A percentile compares a stretch with the other conserved stretches of the same genome.
Evolutionary conservation across 148 eudicot genomes (phyloP).

Genomic region (Rhododendron williamsianum): DNA sequence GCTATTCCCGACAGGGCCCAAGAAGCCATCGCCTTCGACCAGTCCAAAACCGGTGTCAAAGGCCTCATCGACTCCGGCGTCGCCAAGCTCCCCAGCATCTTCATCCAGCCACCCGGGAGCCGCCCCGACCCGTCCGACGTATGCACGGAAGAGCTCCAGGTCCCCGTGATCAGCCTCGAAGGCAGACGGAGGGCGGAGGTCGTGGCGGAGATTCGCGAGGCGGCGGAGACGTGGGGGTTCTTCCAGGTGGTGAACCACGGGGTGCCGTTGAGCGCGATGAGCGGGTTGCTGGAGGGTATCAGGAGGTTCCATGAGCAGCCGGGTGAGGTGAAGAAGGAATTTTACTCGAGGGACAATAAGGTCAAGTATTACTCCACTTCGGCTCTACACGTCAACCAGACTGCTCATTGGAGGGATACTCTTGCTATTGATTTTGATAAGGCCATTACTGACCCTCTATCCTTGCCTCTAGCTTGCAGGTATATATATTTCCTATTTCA

Average conservation of each 20-base stretch:
- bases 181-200: slow-evolving; percentile 13
- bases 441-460: slow-evolving; percentile 26
- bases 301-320: slow-evolving; percentile 41
- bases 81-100: slow-evolving; percentile 5
- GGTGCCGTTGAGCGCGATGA: slow-evolving; percentile 8
- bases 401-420: slow-evolving; percentile 40
- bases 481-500: background rate
- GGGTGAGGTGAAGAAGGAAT: slow-evolving; percentile 33
- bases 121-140: background rate
- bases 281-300: slow-evolving; percentile 14
- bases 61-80: slow-evolving; percentile 12
- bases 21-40: background rate
- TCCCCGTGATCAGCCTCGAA: slow-evolving; percentile 8
- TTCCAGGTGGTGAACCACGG: slow-evolving; percentile 32
- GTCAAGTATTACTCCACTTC: slow-evolving; percentile 29
- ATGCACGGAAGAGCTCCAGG: background rate
- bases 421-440: slow-evolving; percentile 26
- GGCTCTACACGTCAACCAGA: background rate
- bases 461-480: slow-evolving; percentile 36
- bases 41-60: slow-evolving; percentile 10
- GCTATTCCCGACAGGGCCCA: background rate
- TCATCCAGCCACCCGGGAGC: slow-evolving; percentile 6
- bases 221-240: slow-evolving; percentile 25
- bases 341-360: slow-evolving; percentile 22
- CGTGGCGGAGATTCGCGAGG: slow-evolving; percentile 14